These are phyloP conservation scores for Pleurotus eryngii DNA, from an alignment of 768 basidiomycete species.

Conservation along the genomic window DNA sequence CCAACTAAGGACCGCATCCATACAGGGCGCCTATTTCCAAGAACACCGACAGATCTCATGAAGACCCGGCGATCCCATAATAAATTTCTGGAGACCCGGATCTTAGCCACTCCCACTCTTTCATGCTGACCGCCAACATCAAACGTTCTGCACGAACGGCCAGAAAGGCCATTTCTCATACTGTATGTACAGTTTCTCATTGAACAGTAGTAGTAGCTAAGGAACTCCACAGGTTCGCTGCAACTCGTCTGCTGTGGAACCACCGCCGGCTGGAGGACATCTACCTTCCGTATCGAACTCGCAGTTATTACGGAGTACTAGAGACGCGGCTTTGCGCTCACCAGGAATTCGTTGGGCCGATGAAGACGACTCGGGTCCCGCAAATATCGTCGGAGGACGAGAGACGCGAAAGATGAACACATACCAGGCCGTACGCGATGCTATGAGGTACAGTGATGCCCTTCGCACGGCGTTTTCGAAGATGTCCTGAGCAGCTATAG, in stretches of 20 bases:
- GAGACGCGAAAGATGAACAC: conserved; percentile 95
- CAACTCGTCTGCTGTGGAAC: conserved; percentile 53
- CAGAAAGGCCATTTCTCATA: conserved; percentile 16
- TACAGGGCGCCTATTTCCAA: conserved; percentile 1
- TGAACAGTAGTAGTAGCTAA: background rate
- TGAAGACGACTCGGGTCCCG: conserved; percentile 42
- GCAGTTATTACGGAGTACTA: conserved; percentile 55
- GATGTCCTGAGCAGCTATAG: conserved; percentile 32
- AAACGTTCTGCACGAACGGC: conserved; percentile 21
- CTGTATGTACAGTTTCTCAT: conserved; percentile 12
- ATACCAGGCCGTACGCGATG: conserved; percentile 91
- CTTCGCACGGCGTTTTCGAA: background rate
- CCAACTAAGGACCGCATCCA: background rate
- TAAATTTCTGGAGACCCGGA: conserved; percentile 30
- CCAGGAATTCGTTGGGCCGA: conserved; percentile 73
- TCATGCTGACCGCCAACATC: conserved; percentile 36
- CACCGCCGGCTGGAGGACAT: conserved; percentile 80
- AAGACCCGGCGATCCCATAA: conserved; percentile 3
- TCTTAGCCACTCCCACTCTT: conserved; percentile 34
- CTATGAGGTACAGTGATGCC: conserved; percentile 58
- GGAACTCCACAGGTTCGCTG: conserved; percentile 28
- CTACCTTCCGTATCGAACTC: conserved; percentile 71
- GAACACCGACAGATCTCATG: background rate
- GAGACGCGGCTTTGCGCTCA: conserved; percentile 69
- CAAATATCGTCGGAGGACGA: conserved; percentile 60